phyloP scores from a whole-genome alignment of 768 basidiomycete species.

The Lactifluus subvellereus region DNA sequence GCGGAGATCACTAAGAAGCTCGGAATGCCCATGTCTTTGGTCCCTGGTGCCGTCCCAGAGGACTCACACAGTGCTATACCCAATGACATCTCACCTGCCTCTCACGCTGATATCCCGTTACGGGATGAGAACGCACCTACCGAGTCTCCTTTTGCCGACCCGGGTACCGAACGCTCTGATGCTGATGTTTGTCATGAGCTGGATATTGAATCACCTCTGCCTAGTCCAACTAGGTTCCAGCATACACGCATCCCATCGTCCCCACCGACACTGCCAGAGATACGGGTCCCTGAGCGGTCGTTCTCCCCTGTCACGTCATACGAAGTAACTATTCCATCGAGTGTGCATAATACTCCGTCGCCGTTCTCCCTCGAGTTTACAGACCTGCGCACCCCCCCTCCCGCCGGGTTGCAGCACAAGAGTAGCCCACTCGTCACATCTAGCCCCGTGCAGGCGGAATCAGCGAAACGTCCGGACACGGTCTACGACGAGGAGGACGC shows the following conservation, averaged over 20 bases:
- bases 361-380: conserved; percentile 26
- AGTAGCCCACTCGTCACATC: conserved; percentile 20
- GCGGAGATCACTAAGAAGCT: conserved; percentile 59
- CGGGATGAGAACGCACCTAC: conserved; percentile 15
- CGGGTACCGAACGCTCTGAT: conserved; percentile 3
- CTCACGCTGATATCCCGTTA: neutral
- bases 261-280: conserved; percentile 52
- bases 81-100: neutral
- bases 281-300: conserved; percentile 40
- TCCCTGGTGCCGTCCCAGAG: conserved; percentile 25
- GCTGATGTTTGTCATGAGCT: conserved; percentile 6
- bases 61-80: conserved; percentile 25
- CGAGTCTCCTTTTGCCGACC: conserved; percentile 32
- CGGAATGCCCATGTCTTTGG: conserved; percentile 31
- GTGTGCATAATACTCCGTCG: conserved; percentile 25
- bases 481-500: no score
- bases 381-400: conserved; percentile 24
- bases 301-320: conserved; percentile 35
- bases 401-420: conserved; percentile 23
- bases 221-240: conserved; percentile 30
- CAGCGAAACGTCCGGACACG: conserved; percentile 8
- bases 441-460: conserved; percentile 3
- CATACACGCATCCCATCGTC: conserved; percentile 43
- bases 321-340: conserved; percentile 27
- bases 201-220: conserved; percentile 26